Evolutionary conservation across 2,329 filamentous ascomycete genomes (phyloP).

Genomic region (Colletotrichum sp.): DNA sequence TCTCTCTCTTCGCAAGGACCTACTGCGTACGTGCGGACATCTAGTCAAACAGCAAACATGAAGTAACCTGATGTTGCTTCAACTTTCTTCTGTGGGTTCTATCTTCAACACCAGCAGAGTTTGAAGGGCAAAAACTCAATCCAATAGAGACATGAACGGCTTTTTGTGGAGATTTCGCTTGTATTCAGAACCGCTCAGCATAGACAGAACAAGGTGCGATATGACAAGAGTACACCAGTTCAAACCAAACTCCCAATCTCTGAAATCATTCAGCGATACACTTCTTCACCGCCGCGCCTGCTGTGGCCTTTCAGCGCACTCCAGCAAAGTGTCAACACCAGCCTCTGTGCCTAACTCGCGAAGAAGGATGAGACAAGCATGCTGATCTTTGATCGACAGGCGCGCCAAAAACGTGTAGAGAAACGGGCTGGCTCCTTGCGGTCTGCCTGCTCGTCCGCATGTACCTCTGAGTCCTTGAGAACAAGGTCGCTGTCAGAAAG

Average conservation of each 20-base stretch:
- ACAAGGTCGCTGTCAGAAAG: background rate
- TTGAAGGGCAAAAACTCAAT: background rate
- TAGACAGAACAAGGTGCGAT: background rate
- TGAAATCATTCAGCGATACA: background rate
- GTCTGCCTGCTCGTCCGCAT: background rate
- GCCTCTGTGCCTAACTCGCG: background rate
- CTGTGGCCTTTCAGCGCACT: background rate
- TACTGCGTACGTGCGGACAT: background rate
- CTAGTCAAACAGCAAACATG: background rate
- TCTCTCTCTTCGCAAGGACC: background rate
- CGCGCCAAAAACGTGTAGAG: background rate
- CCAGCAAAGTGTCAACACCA: background rate
- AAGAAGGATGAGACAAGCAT: background rate
- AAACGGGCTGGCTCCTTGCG: background rate
- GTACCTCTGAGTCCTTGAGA: background rate
- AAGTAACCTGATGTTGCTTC: background rate
- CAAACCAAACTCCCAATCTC: background rate
- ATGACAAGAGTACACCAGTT: background rate
- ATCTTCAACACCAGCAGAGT: background rate
- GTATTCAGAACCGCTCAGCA: slow-evolving; percentile 4
- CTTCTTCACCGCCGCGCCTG: background rate
- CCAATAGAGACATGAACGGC: background rate
- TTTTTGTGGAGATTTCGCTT: background rate
- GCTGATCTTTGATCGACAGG: slow-evolving; percentile 5
- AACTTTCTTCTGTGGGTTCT: background rate